These are phyloP conservation scores for Pestalotiopsis sp. DNA, from an alignment of 2,329 filamentous ascomycete species.

Conservation along the genomic window DNA sequence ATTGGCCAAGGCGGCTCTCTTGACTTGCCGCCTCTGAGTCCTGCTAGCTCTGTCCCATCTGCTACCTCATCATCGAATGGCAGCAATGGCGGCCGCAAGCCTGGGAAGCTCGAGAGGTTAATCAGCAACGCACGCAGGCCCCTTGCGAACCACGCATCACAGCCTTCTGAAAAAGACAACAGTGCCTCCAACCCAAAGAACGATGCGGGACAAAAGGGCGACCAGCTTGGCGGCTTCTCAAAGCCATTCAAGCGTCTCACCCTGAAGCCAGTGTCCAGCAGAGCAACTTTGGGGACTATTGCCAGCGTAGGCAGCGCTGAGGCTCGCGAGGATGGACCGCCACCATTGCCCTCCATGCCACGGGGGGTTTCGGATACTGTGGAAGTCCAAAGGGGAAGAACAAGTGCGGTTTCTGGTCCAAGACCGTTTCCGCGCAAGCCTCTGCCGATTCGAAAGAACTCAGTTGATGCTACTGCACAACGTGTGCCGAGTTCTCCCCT, in stretches of 20 bases:
- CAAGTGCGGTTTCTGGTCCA: not conserved
- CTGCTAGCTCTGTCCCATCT: conserved; percentile 32
- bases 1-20: not conserved
- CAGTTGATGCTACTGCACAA: not conserved
- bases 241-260: conserved; percentile 39
- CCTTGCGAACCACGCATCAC: conserved; percentile 34
- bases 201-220: conserved; percentile 39
- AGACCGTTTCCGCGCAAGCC: conserved; percentile 35
- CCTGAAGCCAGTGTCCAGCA: conserved; percentile 44
- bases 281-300: conserved; percentile 53
- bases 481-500: not conserved
- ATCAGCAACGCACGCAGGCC: conserved; percentile 37
- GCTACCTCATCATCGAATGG: conserved; percentile 34
- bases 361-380: not conserved
- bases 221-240: conserved; percentile 36
- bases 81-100: conserved; percentile 37
- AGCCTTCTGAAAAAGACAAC: conserved; percentile 30
- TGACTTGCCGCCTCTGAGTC: conserved; percentile 29
- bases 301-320: conserved; percentile 53
- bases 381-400: not conserved
- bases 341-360: conserved; percentile 8
- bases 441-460: conserved; percentile 21
- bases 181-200: not conserved
- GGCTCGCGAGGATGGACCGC: conserved; percentile 26
- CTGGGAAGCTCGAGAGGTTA: conserved; percentile 43